Base-by-base conservation (phyloP, 768 basidiomycete species). In the Naganishia randhawae region DNA sequence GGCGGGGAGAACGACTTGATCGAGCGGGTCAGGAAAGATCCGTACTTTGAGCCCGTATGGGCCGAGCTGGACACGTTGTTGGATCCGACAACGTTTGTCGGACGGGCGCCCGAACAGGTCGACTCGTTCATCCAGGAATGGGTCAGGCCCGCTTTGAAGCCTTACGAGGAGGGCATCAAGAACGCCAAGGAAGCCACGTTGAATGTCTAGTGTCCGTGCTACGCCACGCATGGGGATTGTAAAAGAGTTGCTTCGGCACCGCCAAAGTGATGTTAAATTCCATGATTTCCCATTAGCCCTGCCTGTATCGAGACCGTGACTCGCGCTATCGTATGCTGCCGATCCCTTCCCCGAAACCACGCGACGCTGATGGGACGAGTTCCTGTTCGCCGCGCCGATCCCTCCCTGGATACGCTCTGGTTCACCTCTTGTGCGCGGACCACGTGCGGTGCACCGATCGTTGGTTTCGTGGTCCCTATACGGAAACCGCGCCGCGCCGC, bases 1-100 rank as follows among this genome's bases (percentile, higher is more conserved):
- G 96, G 96, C 3, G 85, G 91, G 22, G 90, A 92, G 81, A 98
- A 99, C 80, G 95, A 99, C 80, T 84, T 99, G 35, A 93, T 99
- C 75, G 89, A 89, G 61, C 87, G 96, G 55, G 85, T 98, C 69
- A 85, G 85, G 67, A 81, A 81, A 50, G 89, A 94, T 76, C 71
- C 84, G n/a, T 98, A 94, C 83, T 98, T 98, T 78, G 86, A 88
- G 77, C 87, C 89, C 11, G 92, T 98, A 81, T 89, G 88, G 74
- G 83, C 76, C 57, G 85, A 94, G 53, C 83, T 98, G 57, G 91
- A 92, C 48, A 80, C 75, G 41, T 80, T 98, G 72, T 83, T 99
- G 69, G 88, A 97, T 54, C 92, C 96, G 32, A 81, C 81, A 71
- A 94, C 87, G 64, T 99, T 98, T 79, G 86, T 96, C 54, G 95